phyloP scores from a whole-genome alignment of 192 early-diverging fungal genomes.

The Obelidium mucronatum region DNA sequence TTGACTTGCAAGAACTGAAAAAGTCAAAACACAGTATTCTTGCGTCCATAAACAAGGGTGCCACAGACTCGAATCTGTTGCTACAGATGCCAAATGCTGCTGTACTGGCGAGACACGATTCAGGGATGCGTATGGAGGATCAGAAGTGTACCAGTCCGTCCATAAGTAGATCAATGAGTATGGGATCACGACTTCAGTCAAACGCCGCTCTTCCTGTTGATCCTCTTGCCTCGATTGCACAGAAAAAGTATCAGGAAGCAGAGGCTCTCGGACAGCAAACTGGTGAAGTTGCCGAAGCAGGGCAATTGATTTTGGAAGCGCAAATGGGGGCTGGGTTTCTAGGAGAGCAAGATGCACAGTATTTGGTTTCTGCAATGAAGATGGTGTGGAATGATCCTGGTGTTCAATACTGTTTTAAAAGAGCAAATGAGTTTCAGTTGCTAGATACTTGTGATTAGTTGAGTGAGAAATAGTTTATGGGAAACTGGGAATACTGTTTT shows the following conservation, averaged over 20 bases:
- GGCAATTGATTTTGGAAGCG: neutral
- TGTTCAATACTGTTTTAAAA: constrained; percentile 38
- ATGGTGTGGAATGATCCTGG: constrained; percentile 49
- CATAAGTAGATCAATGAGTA: too few species aligned
- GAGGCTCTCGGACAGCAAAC: neutral
- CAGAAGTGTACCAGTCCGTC: too few species aligned
- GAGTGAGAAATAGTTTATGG: neutral
- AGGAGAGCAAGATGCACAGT: neutral
- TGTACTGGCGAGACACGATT: neutral
- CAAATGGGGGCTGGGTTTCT: neutral
- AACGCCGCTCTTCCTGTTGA: too few species aligned
- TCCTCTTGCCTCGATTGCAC: neutral
- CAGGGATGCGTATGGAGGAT: neutral
- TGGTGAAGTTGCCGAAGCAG: neutral
- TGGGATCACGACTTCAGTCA: too few species aligned
- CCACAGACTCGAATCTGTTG: neutral
- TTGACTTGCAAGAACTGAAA: neutral
- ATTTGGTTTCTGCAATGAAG: neutral
- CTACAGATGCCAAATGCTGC: neutral
- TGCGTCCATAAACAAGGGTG: neutral
- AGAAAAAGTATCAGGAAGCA: neutral
- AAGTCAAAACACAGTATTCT: neutral
- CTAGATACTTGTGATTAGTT: constrained; percentile 53
- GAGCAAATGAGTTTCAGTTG: constrained; percentile 49
- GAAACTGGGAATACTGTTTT: neutral